Evolutionary conservation across 2,329 filamentous ascomycete species (phyloP).

Genomic region (Exserohilum rostratum): DNA sequence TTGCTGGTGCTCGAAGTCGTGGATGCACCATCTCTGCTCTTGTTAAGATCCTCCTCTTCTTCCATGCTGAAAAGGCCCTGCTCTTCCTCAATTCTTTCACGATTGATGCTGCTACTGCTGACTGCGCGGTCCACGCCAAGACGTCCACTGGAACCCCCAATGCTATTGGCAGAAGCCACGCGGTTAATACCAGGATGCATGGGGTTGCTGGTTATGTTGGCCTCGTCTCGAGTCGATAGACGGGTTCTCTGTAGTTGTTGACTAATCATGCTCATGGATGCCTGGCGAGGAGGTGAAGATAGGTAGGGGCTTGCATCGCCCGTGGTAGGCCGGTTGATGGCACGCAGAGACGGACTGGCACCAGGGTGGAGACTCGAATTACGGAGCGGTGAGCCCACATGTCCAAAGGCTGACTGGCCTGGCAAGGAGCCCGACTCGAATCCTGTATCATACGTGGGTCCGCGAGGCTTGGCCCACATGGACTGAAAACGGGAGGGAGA

Average conservation of each 20-base stretch:
- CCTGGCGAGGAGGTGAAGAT: conserved; percentile 62
- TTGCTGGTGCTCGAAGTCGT: conserved; percentile 44
- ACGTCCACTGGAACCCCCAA: conserved; percentile 38
- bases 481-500: conserved; percentile 67
- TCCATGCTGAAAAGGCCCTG: conserved; percentile 53
- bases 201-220: conserved; percentile 30
- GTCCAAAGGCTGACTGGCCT: conserved; percentile 59
- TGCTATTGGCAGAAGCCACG: conserved; percentile 42
- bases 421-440: conserved; percentile 42
- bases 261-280: conserved; percentile 66
- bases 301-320: conserved; percentile 59
- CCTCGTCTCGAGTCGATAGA: conserved; percentile 44
- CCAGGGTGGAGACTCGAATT: conserved; percentile 62
- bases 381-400: conserved; percentile 70
- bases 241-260: conserved; percentile 60
- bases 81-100: conserved; percentile 51
- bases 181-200: conserved; percentile 72
- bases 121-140: conserved; percentile 48
- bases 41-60: conserved; percentile 47
- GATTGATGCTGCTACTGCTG: conserved; percentile 49
- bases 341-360: conserved; percentile 58
- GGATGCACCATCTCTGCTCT: conserved; percentile 42
- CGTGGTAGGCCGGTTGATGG: conserved; percentile 55
- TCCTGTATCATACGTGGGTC: conserved; percentile 56
- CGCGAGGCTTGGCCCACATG: conserved; percentile 60